Conservation (phyloP, 1,284 basidiomycete species). For the Neolentinus lepideus region DNA sequence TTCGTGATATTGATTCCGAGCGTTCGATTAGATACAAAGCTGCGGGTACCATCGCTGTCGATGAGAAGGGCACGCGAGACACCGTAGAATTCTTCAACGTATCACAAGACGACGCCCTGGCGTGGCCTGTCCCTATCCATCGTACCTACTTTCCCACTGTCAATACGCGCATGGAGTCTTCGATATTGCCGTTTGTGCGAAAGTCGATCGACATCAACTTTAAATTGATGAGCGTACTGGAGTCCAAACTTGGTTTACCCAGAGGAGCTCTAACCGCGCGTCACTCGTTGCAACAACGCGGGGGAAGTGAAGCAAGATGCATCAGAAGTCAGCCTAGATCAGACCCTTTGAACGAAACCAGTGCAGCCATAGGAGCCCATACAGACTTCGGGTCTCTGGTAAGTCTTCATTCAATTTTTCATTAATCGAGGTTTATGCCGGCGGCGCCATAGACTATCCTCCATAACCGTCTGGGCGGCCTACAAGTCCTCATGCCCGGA, state of each 20-base stretch:
- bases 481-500: conserved; percentile 63
- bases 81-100: conserved; percentile 62
- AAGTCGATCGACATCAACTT: conserved; percentile 52
- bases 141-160: conserved; percentile 50
- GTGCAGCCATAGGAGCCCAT: conserved; percentile 25
- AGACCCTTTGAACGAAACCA: conserved; percentile 23
- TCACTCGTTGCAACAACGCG: conserved; percentile 41
- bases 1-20: neutral
- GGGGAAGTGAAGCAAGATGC: conserved; percentile 54
- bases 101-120: conserved; percentile 56
- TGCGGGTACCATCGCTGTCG: conserved; percentile 52
- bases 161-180: conserved; percentile 39
- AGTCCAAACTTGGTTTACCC: conserved; percentile 48
- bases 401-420: conserved; percentile 12
- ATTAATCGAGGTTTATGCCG: neutral
- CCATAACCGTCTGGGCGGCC: conserved; percentile 64
- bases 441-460: conserved; percentile 43
- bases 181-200: conserved; percentile 46
- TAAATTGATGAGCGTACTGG: conserved; percentile 48
- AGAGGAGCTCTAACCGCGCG: conserved; percentile 35
- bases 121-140: conserved; percentile 43
- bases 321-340: conserved; percentile 26
- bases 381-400: conserved; percentile 38
- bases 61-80: conserved; percentile 51
- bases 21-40: conserved; percentile 51